Evolutionary conservation across 1,284 basidiomycete genomes (phyloP), one percentile per base, ranked within the genome.

Genomic region (Sporisorium scitamineum): DNA sequence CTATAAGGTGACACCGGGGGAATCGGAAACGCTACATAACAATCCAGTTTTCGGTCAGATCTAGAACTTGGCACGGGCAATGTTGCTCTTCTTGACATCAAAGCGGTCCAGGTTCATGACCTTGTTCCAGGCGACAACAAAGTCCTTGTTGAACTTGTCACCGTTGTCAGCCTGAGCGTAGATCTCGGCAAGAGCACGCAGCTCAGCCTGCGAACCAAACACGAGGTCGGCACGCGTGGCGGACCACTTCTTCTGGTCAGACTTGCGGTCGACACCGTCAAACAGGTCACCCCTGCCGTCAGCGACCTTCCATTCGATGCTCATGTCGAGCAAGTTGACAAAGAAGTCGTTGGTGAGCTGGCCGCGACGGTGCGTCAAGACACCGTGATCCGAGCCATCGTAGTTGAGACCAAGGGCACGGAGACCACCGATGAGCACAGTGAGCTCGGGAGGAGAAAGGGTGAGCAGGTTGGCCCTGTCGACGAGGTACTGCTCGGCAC

Each of bases 311-410:
- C 70, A 72, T 56, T 66, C 70, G 60, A 63, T 72, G 56, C 55
- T 59, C 70, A 67, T 72, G 60, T 72, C 70, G 61, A 72, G 70
- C 50, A 72, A 31, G 63, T 72, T 72, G 63, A 72, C 63, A 18
- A 60, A 72, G 48, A 62, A 72, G 63, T 72, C 70, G 63, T 72
- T 72, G 55, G 63, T 56, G 24, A 72, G 70, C 70, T 72, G 54
- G 31, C 70, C 70, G 8, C 41, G 50, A 22, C 59, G 63, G 60
- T 66, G 63, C 18, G 70, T 72, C 22, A 72, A 26, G 7, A 72
- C 70, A 56, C 63, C 70, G 63, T 62, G 63, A 22, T 45, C 52
- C 26, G 70, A 72, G 53, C 53, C 56, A 53, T 72, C 60, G 55
- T 66, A 72, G 60, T 72, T 72, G 59, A 66, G 56, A 20, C 70